Conservation (phyloP, 2,329 filamentous ascomycete species). For the Trichoderma sp. region DNA sequence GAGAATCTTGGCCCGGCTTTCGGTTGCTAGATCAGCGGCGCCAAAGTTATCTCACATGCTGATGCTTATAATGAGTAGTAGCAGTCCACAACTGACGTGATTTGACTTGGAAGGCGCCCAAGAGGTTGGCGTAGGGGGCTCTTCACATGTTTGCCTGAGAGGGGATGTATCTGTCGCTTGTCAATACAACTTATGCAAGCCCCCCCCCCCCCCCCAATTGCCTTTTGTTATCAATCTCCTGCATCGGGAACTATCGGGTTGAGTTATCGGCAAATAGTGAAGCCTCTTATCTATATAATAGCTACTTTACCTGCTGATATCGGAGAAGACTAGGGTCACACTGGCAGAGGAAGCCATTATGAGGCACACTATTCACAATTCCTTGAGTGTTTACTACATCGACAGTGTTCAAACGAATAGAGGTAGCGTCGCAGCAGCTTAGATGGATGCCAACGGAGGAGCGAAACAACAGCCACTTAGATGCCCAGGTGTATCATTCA, state of each 20-base stretch:
- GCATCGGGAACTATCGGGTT: constrained; percentile 9
- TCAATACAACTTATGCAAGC: constrained; percentile 3
- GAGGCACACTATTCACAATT: neutral
- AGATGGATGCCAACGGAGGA: neutral
- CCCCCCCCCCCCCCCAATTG: neutral
- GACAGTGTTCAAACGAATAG: neutral
- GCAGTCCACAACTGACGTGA: neutral
- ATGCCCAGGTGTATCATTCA: neutral
- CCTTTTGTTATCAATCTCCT: neutral
- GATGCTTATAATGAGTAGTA: neutral
- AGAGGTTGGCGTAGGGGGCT: neutral
- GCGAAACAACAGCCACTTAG: neutral
- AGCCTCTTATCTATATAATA: neutral
- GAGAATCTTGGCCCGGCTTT: neutral
- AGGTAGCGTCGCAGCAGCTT: neutral
- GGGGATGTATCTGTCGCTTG: neutral
- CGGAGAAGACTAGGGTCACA: neutral
- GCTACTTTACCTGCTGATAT: neutral
- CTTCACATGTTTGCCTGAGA: neutral
- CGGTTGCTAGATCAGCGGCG: neutral
- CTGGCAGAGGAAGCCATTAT: neutral
- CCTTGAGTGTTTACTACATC: neutral
- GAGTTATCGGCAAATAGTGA: neutral
- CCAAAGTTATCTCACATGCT: constrained; percentile 6
- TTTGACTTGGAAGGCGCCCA: neutral